Evolutionary conservation across 345 rosid genomes (phyloP), one percentile per base, ranked within the genome.

Genomic region (Eucalyptus curtisii): DNA sequence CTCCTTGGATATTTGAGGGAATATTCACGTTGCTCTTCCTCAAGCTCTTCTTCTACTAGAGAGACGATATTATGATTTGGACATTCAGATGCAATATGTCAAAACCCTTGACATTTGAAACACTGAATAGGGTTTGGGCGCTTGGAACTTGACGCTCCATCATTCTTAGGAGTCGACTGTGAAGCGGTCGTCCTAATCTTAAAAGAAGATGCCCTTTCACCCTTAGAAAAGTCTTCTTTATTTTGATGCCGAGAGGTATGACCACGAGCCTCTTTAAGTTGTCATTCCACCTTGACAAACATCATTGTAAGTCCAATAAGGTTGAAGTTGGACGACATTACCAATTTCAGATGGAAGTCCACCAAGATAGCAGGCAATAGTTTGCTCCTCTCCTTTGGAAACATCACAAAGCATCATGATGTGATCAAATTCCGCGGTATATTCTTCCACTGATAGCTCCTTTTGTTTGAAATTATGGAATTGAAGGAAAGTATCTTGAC

Each of bases 391-490:
- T 4, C 4, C 7, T 27, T 61, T 7, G 15, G 15, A 61, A 61
- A 30, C 31, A 61, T 30, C 33, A 61, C 68, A 61, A 27, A 61
- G 33, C 16, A 61, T 61, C 31, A 27, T 30, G 5, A 61, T 7
- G 3, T 27, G 33, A 27, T 30, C 68, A 61, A 27, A 61, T 30
- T 27, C 3, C 8, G 0, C 4, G 0, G 0, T 14, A 61, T 30
- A 61, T 27, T 61, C 68, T 61, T 59, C 4, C 68, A 30, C 2
- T 0, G 4, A 61, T 7, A 6, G 4, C 16, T 61, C 33, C 17
- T 61, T 61, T 61, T 30, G 33, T 61, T 30, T 61, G 68, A 61
- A 30, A 13, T 61, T 61, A n/a, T 61, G 68, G 30, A 61, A 30
- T 6, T 61, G 33, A 6, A 30, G 68, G 16, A 61, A 61, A 27